phyloP scores from a whole-genome alignment of 768 basidiomycete species.

The Calocybe cyanea region DNA sequence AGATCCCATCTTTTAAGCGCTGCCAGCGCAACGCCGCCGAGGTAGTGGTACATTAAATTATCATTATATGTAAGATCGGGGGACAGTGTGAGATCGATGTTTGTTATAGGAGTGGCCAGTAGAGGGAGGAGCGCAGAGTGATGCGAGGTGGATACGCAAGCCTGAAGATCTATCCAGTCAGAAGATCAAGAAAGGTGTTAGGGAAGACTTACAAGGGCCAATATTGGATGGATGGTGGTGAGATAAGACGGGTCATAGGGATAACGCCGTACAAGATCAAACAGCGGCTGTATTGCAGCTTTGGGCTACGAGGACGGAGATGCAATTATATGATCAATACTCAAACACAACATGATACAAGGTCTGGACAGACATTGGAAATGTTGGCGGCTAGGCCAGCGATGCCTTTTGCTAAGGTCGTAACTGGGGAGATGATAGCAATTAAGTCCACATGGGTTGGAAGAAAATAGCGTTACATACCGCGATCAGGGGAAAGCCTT shows the following conservation, averaged over 20 bases:
- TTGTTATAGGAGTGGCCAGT: slow-evolving; percentile 59
- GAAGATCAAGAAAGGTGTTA: not conserved
- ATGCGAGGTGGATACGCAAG: slow-evolving; percentile 51
- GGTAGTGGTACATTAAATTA: slow-evolving; percentile 82
- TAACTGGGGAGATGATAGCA: slow-evolving; percentile 40
- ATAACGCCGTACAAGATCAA: slow-evolving; percentile 59
- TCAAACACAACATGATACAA: not conserved
- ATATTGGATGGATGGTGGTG: slow-evolving; percentile 67
- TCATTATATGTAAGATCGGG: slow-evolving; percentile 75
- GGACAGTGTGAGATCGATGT: slow-evolving; percentile 48
- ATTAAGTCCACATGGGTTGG: not conserved
- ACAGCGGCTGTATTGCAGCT: slow-evolving; percentile 55
- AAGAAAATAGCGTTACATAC: slow-evolving; percentile 28
- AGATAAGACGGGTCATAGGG: slow-evolving; percentile 53
- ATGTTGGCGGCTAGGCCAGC: slow-evolving; percentile 39
- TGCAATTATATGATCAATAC: not conserved
- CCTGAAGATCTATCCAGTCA: slow-evolving; percentile 30
- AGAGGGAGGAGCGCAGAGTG: slow-evolving; percentile 59
- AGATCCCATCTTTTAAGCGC: slow-evolving; percentile 63
- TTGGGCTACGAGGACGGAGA: slow-evolving; percentile 22
- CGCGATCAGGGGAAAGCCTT: slow-evolving; percentile 64
- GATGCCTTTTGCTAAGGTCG: slow-evolving; percentile 63
- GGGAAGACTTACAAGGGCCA: slow-evolving; percentile 48
- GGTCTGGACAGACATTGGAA: slow-evolving; percentile 29
- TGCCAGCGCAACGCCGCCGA: slow-evolving; percentile 67